Conservation (phyloP, 163 green algal species). For the Trebouxia gelatinosa region DNA sequence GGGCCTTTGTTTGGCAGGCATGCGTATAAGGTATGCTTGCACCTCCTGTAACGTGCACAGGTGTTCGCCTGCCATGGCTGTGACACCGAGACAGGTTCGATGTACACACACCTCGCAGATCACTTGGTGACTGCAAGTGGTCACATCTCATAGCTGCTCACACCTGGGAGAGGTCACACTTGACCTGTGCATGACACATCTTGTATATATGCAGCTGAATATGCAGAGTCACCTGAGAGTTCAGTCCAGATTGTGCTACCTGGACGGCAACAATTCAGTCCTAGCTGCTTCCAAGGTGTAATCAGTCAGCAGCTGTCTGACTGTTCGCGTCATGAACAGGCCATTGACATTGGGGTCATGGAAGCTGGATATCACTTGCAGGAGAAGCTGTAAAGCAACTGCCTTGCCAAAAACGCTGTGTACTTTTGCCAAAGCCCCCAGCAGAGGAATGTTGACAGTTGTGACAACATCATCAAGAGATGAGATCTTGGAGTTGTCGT, state of each 20-base stretch:
- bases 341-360: conserved; percentile 33
- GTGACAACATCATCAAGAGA: conserved; percentile 44
- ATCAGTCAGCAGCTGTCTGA: conserved; percentile 60
- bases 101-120: not conserved
- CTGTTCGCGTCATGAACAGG: conserved; percentile 59
- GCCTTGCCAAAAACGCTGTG: conserved; percentile 21
- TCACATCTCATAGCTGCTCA: not conserved
- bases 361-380: conserved; percentile 5
- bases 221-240: no score
- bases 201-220: not conserved
- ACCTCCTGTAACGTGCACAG: no score
- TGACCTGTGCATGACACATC: not conserved
- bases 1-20: conserved; percentile 29
- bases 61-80: no score
- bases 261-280: no score
- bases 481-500: conserved; percentile 24
- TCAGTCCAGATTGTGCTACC: no score
- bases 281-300: no score
- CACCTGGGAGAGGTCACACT: not conserved
- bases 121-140: not conserved
- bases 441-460: conserved; percentile 69
- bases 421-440: conserved; percentile 48
- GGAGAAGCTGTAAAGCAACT: not conserved
- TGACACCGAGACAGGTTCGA: not conserved
- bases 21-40: conserved; percentile 9